Evolutionary conservation across 164 flowering plant genomes (phyloP).

Genomic region (Stephania cephalantha): DNA sequence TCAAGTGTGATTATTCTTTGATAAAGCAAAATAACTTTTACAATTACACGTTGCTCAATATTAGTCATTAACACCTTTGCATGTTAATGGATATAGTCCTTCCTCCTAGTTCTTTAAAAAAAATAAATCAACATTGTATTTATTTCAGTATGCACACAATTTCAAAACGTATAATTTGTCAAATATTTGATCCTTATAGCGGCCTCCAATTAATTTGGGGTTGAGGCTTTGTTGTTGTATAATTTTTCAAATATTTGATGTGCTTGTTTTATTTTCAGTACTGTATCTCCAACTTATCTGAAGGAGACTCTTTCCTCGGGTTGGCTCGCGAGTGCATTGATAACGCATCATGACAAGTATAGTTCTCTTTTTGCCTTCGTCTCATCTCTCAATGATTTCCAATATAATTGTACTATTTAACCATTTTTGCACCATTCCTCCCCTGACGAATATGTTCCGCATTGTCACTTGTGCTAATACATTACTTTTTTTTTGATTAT

Average conservation of each 20-base stretch:
- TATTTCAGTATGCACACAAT: not conserved
- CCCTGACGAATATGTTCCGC: not conserved
- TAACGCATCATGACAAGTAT: constrained; percentile 53
- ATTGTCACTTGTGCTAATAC: not conserved
- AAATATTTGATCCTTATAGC: constrained; percentile 3
- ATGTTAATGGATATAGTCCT: not conserved
- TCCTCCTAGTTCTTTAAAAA: not conserved
- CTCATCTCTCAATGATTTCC: not conserved
- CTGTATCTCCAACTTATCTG: constrained; percentile 65
- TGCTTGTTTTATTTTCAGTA: constrained; percentile 38
- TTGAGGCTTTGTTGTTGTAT: no score
- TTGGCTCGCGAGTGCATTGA: constrained; percentile 53
- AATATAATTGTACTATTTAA: not conserved
- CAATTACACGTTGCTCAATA: not conserved
- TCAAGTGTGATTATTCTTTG: not conserved
- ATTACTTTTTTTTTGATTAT: not conserved
- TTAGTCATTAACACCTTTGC: not conserved
- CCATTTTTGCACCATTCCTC: not conserved
- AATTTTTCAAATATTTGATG: constrained; percentile 14
- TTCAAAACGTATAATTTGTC: not conserved
- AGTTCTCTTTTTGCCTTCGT: constrained; percentile 8
- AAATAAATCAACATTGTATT: not conserved
- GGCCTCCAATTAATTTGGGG: no score
- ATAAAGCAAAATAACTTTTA: not conserved
- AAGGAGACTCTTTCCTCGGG: constrained; percentile 62